Base-by-base conservation (phyloP, 2,329 filamentous ascomycete genomes). In the Dothistroma pini region DNA sequence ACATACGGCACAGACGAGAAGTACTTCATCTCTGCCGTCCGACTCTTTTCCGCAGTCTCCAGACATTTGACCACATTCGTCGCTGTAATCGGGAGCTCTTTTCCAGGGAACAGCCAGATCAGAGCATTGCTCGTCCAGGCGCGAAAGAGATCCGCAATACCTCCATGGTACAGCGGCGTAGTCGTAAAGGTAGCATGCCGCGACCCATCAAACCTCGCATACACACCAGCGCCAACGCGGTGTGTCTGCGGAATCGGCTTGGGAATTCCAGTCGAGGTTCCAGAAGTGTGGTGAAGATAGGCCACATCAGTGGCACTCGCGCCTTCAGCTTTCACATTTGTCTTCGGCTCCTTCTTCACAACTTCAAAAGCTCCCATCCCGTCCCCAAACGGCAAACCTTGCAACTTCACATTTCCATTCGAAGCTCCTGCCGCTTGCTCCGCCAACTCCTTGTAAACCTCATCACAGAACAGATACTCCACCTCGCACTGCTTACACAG, bases 161-260 rank as follows among this genome's bases (percentile, higher is more conserved):
- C 86, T 1, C 86, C 86, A 65, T 88, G 85, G 64, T 87, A 89
- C 0, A 89, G 76, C 0, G 86, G 86, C 2, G 86, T 89, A 0
- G 85, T 87, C 0, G 85, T 86, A 66, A 88, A 88, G 0, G 84
- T 86, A 0, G 84, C 81, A 2, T 75, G 69, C 2, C 74, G 56
- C 0, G 68, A 48, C 0, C 72, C 70, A 0, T 68, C 64, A 9
- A 87, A 78, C 2, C 72, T 72, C 8, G 84, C 84, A 0, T 87
- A 75, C 0, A 83, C 82, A 1, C 81, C 81, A 3, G 85, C 79
- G 2, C 81, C 83, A 11, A 78, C 83, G 51, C 77, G 77, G 67
- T 88, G 84, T 1, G 77, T 79, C 61, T 88, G 85, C 0, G 80
- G 78, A 0, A 89, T 86, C 0, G 84, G 83, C 61, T 88, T 88